phyloP scores from a whole-genome alignment of 306 rosid species.

The Prunus persica region Prunus_persica_NCBIv2 NC_034015.1:21331501-21332000 shows the following conservation, averaged over 20 bases:
- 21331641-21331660: not conserved
- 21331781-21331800: constrained; percentile 10
- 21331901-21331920: constrained; percentile 60
- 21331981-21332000: constrained; percentile 16
- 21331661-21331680: not conserved
- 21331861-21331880: constrained; percentile 8
- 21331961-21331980: constrained; percentile 10
- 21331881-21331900: constrained; percentile 32
- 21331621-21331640: not conserved
- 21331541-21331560: not conserved
- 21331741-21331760: not conserved
- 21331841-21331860: not conserved
- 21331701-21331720: not conserved
- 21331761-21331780: constrained; percentile 6
- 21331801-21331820: constrained; percentile 12
- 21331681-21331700: not conserved
- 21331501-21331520: too few relatives aligned
- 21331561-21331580: not conserved
- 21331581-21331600: not conserved
- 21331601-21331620: not conserved
- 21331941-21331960: constrained; percentile 22
- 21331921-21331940: constrained; percentile 39
- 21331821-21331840: constrained; percentile 4
- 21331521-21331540: not conserved
- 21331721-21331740: not conserved